phyloP scores from a whole-genome alignment of 345 rosid species.

The Populus euphratica region DNA sequence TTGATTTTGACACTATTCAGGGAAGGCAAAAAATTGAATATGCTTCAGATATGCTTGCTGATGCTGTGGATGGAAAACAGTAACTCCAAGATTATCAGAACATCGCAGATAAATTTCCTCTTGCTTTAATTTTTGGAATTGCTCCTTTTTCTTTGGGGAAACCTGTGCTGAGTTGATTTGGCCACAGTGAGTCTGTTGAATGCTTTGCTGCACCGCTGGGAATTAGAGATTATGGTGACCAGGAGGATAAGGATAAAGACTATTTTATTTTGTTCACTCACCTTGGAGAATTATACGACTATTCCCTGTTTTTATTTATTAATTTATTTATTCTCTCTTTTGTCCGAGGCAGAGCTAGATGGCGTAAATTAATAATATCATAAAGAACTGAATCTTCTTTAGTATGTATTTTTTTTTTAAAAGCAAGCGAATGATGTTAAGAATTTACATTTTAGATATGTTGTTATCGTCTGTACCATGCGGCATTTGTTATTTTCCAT shows the following conservation, averaged over 20 bases:
- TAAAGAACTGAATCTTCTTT: too few relatives aligned
- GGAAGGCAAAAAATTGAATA: not conserved
- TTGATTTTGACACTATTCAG: not conserved
- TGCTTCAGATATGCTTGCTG: not conserved
- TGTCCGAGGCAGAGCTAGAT: not conserved
- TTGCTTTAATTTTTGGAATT: not conserved
- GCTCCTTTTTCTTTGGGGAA: not conserved
- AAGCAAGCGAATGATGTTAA: too few relatives aligned
- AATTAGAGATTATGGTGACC: not conserved
- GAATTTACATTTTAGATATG: too few relatives aligned
- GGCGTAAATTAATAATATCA: too few relatives aligned
- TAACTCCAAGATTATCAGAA: not conserved
- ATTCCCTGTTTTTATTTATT: not conserved
- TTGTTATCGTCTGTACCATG: too few relatives aligned
- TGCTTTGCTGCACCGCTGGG: not conserved
- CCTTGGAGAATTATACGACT: not conserved
- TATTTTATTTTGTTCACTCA: not conserved
- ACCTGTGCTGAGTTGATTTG: not conserved
- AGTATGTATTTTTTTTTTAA: too few relatives aligned
- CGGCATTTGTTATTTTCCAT: too few relatives aligned
- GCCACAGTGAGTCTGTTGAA: not conserved
- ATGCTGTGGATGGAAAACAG: not conserved
- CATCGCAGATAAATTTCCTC: not conserved
- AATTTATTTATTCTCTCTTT: not conserved
- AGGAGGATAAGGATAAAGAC: not conserved